Percentiles rank a stretch among this genome's conserved stretches.
Conservation (phyloP, 202 grass and related monocot species). For the Digitaria exilis region DNA sequence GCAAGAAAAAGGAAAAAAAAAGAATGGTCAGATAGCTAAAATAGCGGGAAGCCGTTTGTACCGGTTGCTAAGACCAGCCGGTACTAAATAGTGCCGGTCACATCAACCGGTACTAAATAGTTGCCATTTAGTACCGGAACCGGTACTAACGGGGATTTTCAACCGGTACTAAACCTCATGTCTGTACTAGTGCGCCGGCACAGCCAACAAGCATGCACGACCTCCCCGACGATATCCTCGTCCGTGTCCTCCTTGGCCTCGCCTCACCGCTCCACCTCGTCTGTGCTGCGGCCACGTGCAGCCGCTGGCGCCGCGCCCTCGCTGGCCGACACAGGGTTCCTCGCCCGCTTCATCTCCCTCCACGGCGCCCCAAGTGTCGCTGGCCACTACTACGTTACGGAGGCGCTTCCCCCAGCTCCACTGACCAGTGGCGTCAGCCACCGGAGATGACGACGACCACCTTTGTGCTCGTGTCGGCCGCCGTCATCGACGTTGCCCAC, state of each 20-base stretch:
- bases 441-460: not conserved
- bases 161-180: too few species aligned
- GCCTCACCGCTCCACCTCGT: not conserved
- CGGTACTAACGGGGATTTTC: too few species aligned
- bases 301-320: not conserved
- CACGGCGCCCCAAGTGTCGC: not conserved
- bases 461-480: not conserved
- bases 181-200: not conserved
- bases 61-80: too few species aligned
- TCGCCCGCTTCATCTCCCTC: not conserved
- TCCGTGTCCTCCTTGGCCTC: not conserved
- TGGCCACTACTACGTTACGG: not conserved
- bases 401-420: not conserved
- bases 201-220: not conserved
- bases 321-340: not conserved
- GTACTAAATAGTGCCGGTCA: too few species aligned
- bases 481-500: not conserved
- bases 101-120: too few species aligned
- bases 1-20: too few species aligned
- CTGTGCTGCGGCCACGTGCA: not conserved
- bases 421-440: not conserved
- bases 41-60: too few species aligned
- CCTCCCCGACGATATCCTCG: slow-evolving; percentile 5
- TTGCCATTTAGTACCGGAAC: too few species aligned
- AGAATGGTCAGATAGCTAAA: too few species aligned